Conservation (phyloP, 78 protist species). For the Isochrysis galbana region DNA sequence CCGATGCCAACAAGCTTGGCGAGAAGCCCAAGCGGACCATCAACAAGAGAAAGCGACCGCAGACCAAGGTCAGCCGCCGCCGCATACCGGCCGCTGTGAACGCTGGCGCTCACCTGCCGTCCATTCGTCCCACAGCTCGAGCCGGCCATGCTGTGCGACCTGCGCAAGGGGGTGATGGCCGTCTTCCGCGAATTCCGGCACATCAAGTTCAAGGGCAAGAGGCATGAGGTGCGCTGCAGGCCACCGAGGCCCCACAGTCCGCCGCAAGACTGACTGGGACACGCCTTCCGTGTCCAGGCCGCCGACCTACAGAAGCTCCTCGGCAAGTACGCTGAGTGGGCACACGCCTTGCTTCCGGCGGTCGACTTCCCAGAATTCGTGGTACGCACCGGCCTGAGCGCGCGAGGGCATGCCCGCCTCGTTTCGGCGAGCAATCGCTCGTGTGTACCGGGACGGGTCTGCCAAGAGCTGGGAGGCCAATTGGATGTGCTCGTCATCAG, state of each 20-base stretch:
- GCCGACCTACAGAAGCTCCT: background rate
- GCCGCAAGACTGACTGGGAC: background rate
- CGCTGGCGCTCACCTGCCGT: no score
- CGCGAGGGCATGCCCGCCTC: no score
- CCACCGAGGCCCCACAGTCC: background rate
- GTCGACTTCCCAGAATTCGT: background rate
- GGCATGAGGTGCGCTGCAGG: background rate
- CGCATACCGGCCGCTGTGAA: no score
- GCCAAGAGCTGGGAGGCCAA: no score
- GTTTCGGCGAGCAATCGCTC: no score
- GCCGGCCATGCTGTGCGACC: background rate
- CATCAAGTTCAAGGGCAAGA: background rate
- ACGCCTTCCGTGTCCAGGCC: background rate
- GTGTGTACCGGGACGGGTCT: no score
- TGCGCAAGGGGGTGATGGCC: background rate
- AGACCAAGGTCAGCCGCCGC: background rate
- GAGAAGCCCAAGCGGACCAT: background rate
- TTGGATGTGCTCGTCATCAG: no score
- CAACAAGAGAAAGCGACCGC: background rate
- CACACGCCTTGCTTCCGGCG: background rate
- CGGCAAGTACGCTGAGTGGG: slow-evolving; percentile 14
- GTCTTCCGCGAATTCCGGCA: background rate
- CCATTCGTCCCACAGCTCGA: background rate
- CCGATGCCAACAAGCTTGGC: background rate
- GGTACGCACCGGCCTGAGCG: no score